phyloP scores from a whole-genome alignment of 2,329 filamentous ascomycete genomes.

The Elsinoe arachidis region DNA sequence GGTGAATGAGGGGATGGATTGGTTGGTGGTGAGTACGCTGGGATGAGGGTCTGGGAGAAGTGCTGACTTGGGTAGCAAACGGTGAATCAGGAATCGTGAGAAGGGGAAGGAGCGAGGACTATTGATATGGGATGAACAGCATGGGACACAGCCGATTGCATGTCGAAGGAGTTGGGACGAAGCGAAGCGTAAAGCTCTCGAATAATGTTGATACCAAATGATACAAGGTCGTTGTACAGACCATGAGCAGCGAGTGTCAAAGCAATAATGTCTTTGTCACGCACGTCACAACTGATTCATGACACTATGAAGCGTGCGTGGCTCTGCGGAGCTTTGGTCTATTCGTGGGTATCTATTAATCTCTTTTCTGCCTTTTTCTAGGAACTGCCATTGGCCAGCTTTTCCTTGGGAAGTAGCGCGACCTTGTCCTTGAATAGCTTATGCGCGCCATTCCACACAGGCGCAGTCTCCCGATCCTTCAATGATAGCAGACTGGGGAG shows the following conservation, averaged over 20 bases:
- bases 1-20: constrained; percentile 97
- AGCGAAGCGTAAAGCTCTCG: not conserved
- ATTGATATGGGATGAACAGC: not conserved
- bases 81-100: constrained; percentile 13
- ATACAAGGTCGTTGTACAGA: not conserved
- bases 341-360: constrained; percentile 2
- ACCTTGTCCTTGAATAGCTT: constrained; percentile 80
- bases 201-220: constrained; percentile 11
- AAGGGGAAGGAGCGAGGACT: not conserved
- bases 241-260: not conserved
- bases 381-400: constrained; percentile 10
- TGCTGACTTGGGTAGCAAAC: constrained; percentile 7
- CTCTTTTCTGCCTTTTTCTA: not conserved
- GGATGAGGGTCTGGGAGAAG: not conserved
- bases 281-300: not conserved
- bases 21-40: constrained; percentile 66
- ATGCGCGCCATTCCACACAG: constrained; percentile 80
- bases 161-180: not conserved
- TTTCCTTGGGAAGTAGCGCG: constrained; percentile 50
- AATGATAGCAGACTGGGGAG: constrained; percentile 69
- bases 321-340: not conserved
- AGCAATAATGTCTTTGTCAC: not conserved
- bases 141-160: not conserved
- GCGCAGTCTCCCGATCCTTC: constrained; percentile 61
- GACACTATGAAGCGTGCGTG: not conserved